phyloP scores from a whole-genome alignment of 129 eudicot genomes.

The Arctium minus region DNA sequence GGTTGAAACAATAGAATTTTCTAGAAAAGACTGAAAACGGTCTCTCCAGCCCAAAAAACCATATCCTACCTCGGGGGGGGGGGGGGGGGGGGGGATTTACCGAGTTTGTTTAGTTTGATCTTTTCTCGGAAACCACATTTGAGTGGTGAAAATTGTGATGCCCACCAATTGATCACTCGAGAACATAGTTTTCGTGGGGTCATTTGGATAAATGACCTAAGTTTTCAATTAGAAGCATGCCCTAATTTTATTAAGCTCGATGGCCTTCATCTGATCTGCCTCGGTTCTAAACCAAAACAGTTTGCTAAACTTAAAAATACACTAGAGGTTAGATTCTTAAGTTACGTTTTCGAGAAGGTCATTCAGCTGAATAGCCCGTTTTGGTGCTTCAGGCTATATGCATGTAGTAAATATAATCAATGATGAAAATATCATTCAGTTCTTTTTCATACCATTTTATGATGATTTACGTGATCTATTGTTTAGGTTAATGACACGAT shows the following conservation, averaged over 20 bases:
- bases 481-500: constrained; percentile 75
- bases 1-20: not conserved
- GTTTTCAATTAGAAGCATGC: not conserved
- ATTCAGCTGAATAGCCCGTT: too few relatives aligned
- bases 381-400: not conserved
- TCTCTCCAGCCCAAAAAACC: not conserved
- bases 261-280: too few relatives aligned
- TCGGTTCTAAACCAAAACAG: too few relatives aligned
- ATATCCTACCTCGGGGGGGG: not conserved
- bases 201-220: too few relatives aligned
- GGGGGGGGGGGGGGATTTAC: too few relatives aligned
- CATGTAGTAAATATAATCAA: not conserved
- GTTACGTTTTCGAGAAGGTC: too few relatives aligned
- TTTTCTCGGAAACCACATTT: not conserved
- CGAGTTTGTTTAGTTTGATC: not conserved
- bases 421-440: not conserved
- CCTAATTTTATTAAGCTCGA: too few relatives aligned
- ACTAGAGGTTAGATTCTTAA: too few relatives aligned
- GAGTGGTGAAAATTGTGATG: not conserved
- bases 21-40: not conserved
- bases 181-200: too few relatives aligned
- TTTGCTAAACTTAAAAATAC: too few relatives aligned
- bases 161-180: not conserved
- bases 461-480: not conserved
- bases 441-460: not conserved